phyloP scores from a whole-genome alignment of 2,329 filamentous ascomycete genomes.

The Aschersonia sp. region DNA sequence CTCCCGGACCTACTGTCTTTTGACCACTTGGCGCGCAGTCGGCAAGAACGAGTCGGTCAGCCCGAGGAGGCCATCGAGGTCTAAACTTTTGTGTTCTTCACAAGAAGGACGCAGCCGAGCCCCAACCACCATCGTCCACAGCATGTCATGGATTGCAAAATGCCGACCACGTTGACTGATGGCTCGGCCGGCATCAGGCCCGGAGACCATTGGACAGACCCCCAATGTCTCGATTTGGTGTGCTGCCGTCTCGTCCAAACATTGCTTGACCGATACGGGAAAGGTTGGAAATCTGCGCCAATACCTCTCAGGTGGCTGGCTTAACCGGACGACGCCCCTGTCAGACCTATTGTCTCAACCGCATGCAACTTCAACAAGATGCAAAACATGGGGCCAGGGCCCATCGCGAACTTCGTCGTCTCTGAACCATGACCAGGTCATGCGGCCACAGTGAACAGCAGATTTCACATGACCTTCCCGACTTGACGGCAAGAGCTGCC shows the following conservation, averaged over 20 bases:
- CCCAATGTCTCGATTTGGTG: background rate
- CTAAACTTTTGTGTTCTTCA: background rate
- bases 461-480: too few species aligned
- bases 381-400: too few species aligned
- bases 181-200: background rate
- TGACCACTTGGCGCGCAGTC: conserved; percentile 19
- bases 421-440: background rate
- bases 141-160: too few species aligned
- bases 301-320: background rate
- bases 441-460: too few species aligned
- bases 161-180: background rate
- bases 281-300: background rate
- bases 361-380: background rate
- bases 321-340: background rate
- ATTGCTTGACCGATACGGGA: background rate
- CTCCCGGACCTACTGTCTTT: conserved; percentile 18
- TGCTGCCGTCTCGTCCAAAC: background rate
- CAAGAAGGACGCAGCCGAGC: too few species aligned
- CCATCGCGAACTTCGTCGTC: background rate
- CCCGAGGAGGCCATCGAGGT: background rate
- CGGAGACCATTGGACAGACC: background rate
- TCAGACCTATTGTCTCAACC: background rate
- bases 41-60: background rate
- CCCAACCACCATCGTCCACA: too few species aligned
- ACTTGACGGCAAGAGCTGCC: background rate